These are phyloP conservation scores for Neofusicoccum umdonicola DNA, from an alignment of 2,329 filamentous ascomycete species.

Conservation along the genomic window DNA sequence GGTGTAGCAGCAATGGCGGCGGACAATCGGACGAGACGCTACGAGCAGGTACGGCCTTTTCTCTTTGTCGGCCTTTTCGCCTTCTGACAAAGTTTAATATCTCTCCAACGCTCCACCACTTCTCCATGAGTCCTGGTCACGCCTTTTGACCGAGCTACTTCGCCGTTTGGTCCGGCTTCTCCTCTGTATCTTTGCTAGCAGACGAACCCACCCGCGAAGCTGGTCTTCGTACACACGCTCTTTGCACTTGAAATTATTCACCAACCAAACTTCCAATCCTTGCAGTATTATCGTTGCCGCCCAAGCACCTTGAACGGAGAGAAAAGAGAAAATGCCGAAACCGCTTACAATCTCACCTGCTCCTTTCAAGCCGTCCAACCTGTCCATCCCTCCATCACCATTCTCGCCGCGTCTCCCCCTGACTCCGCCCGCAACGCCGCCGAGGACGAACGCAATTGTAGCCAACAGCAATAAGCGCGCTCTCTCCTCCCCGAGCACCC, in stretches of 20 bases:
- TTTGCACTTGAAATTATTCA: not conserved
- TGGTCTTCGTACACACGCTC: slow-evolving; percentile 15
- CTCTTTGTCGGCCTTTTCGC: slow-evolving; percentile 8
- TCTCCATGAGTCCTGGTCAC: not conserved
- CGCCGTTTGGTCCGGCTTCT: not conserved
- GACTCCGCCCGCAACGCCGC: slow-evolving; percentile 18
- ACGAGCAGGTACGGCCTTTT: no score
- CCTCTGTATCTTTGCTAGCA: not conserved
- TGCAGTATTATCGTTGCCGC: not conserved
- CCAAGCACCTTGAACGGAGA: not conserved
- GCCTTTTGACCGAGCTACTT: not conserved
- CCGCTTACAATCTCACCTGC: slow-evolving; percentile 33
- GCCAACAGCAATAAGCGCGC: slow-evolving; percentile 18
- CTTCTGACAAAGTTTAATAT: not conserved
- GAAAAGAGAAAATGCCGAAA: not conserved
- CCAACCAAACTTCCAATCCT: not conserved
- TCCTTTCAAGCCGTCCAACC: slow-evolving; percentile 44
- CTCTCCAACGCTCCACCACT: not conserved
- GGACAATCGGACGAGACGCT: not conserved
- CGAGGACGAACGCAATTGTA: not conserved
- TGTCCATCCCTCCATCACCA: slow-evolving; percentile 45
- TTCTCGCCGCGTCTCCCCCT: slow-evolving; percentile 37
- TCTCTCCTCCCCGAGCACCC: slow-evolving; percentile 17
- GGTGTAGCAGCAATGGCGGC: not conserved
- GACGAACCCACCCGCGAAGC: slow-evolving; percentile 12